Evolutionary conservation across 306 rosid species (phyloP).

Genomic region (Pyrus pyrifolia): DNA sequence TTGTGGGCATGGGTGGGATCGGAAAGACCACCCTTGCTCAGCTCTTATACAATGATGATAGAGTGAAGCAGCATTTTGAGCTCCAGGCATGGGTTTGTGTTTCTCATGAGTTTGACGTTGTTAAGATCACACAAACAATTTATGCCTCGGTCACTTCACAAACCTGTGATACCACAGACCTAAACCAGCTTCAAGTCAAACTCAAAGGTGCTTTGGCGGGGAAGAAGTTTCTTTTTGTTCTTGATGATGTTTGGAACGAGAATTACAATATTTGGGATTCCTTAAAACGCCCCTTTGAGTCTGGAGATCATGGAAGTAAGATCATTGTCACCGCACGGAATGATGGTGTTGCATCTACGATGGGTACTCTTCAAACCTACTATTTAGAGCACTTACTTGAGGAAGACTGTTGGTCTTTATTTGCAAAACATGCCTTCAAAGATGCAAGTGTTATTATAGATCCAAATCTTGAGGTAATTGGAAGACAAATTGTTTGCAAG

Average conservation of each 20-base stretch:
- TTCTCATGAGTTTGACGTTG: neutral
- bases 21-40: neutral
- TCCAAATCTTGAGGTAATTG: neutral
- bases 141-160: neutral
- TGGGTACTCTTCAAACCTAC: neutral
- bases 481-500: neutral
- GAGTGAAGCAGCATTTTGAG: neutral
- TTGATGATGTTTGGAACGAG: neutral
- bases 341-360: neutral
- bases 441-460: neutral
- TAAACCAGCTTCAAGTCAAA: neutral
- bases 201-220: neutral
- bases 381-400: neutral
- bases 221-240: neutral
- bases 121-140: neutral
- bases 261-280: neutral
- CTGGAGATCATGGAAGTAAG: neutral
- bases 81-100: neutral
- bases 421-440: neutral
- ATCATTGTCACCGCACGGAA: slow-evolving; percentile 3
- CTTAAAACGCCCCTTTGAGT: neutral
- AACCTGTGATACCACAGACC: neutral
- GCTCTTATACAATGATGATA: neutral
- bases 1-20: neutral
- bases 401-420: neutral